phyloP scores from a whole-genome alignment of 768 basidiomycete species.

The Amanita fuliginea region DNA sequence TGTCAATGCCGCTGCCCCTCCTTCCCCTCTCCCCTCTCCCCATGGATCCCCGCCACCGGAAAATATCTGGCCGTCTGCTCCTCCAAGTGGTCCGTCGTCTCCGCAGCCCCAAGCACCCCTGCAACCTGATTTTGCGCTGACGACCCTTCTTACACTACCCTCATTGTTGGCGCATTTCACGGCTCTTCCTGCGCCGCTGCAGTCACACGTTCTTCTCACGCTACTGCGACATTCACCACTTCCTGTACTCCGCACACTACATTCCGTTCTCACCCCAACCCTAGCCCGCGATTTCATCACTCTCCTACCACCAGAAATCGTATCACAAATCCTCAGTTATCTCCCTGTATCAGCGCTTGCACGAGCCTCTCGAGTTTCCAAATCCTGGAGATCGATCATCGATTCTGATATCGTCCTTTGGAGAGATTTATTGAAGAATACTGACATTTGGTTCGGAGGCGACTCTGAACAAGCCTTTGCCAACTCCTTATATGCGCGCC shows the following conservation, averaged over 20 bases:
- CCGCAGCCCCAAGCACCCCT: slow-evolving; percentile 60
- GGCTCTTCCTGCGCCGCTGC: slow-evolving; percentile 66
- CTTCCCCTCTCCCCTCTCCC: slow-evolving; percentile 77
- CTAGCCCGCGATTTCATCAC: slow-evolving; percentile 92
- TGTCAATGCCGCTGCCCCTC: slow-evolving; percentile 67
- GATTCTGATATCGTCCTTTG: slow-evolving; percentile 87
- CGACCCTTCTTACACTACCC: slow-evolving; percentile 80
- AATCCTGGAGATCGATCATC: slow-evolving; percentile 83
- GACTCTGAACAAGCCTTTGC: slow-evolving; percentile 78
- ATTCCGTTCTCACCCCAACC: slow-evolving; percentile 81
- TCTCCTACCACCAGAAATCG: slow-evolving; percentile 84
- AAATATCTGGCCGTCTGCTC: slow-evolving; percentile 69
- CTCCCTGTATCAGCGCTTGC: slow-evolving; percentile 77
- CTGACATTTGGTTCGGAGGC: slow-evolving; percentile 84
- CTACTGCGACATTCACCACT: slow-evolving; percentile 87
- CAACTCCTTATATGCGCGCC: slow-evolving; percentile 52
- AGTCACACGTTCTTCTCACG: slow-evolving; percentile 90
- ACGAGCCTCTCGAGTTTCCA: slow-evolving; percentile 81
- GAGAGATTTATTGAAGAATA: slow-evolving; percentile 75
- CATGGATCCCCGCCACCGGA: slow-evolving; percentile 75
- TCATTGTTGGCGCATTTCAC: slow-evolving; percentile 75
- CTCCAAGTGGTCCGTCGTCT: slow-evolving; percentile 69
- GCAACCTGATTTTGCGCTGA: slow-evolving; percentile 73
- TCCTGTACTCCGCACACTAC: slow-evolving; percentile 81
- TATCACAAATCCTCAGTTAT: slow-evolving; percentile 78